A percentile compares a stretch with the other conserved stretches of the same genome.
Evolutionary conservation across 495 filamentous ascomycete species (phyloP).

Genomic region (Penicillium salamii): DNA sequence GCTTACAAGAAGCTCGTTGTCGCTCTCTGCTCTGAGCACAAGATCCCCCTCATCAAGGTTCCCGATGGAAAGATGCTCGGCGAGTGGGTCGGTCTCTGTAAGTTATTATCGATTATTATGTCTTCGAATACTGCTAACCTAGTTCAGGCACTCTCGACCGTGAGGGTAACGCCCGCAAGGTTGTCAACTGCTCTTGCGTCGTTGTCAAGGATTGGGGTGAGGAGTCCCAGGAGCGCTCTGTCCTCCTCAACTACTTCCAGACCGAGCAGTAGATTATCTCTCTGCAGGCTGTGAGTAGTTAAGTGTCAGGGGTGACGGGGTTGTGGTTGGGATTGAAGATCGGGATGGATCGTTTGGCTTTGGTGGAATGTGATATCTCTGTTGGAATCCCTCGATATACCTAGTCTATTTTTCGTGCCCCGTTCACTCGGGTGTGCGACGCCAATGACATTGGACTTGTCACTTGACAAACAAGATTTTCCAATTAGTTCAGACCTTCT

Average conservation of each 20-base stretch:
- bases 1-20: slow-evolving; percentile 99
- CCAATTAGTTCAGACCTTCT: slow-evolving; percentile 11
- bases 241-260: slow-evolving; percentile 99
- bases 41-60: slow-evolving; percentile 99
- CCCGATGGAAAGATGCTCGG: slow-evolving; percentile 98
- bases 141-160: slow-evolving; percentile 87
- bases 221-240: slow-evolving; percentile 94
- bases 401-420: slow-evolving; percentile 19
- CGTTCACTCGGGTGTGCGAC: slow-evolving; percentile 27
- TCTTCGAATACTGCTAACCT: slow-evolving; percentile 15
- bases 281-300: slow-evolving; percentile 7
- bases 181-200: slow-evolving; percentile 99
- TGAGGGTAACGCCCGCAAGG: slow-evolving; percentile 98
- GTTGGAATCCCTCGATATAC: slow-evolving; percentile 6
- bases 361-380: neutral
- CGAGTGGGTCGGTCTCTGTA: slow-evolving; percentile 99
- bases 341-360: slow-evolving; percentile 1
- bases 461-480: slow-evolving; percentile 23
- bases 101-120: slow-evolving; percentile 37
- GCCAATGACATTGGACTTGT: slow-evolving; percentile 17
- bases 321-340: slow-evolving; percentile 3
- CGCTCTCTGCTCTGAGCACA: slow-evolving; percentile 95
- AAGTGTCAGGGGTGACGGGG: slow-evolving; percentile 4
- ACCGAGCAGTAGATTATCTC: slow-evolving; percentile 63
- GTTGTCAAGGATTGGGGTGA: slow-evolving; percentile 99